Conservation (phyloP, 1,284 basidiomycete species). For the Ustilago lituana region DNA sequence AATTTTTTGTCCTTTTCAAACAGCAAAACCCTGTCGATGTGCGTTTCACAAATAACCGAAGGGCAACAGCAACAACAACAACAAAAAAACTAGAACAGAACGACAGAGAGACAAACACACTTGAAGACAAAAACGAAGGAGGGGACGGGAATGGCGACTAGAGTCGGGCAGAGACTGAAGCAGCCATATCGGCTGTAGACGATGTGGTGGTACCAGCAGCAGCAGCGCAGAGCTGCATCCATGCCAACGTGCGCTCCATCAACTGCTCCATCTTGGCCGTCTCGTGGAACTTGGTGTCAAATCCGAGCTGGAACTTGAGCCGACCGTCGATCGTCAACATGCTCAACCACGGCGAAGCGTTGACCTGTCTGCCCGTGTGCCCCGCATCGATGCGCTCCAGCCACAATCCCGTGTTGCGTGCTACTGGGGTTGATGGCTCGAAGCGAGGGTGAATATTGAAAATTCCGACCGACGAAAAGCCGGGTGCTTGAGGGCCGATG, state of each 20-base stretch:
- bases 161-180: constrained; percentile 18
- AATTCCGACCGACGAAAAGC: constrained; percentile 22
- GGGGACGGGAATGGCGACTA: background rate
- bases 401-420: constrained; percentile 15
- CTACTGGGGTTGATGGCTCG: constrained; percentile 6
- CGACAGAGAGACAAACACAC: too few species aligned
- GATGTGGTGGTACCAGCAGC: background rate
- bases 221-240: constrained; percentile 27
- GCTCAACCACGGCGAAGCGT: constrained; percentile 44
- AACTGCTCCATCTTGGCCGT: constrained; percentile 19
- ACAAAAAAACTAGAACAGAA: too few species aligned
- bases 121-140: background rate
- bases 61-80: background rate
- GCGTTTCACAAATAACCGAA: background rate
- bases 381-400: constrained; percentile 12
- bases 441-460: constrained; percentile 9
- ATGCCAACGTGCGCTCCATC: constrained; percentile 15
- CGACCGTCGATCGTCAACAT: constrained; percentile 35
- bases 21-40: too few species aligned
- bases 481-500: constrained; percentile 32
- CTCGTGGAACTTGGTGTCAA: constrained; percentile 37
- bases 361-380: constrained; percentile 36
- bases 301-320: constrained; percentile 35
- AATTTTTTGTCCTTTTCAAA: too few species aligned
- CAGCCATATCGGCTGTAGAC: background rate